Evolutionary conservation across 2,329 filamentous ascomycete species (phyloP).

Genomic region (Fusarium torreyae): DNA sequence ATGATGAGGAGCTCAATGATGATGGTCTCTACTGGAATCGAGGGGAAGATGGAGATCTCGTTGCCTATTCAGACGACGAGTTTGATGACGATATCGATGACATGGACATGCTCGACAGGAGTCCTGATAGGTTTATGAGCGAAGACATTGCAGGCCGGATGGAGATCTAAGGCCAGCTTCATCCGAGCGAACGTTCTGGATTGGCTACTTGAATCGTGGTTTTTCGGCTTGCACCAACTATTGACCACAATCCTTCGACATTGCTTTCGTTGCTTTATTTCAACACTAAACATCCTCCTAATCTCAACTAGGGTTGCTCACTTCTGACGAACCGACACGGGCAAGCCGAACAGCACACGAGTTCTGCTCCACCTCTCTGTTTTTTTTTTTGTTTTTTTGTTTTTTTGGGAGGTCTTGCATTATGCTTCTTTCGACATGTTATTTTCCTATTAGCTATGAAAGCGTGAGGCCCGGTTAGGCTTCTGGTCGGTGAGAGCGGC

Average conservation of each 20-base stretch:
- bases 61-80: constrained; percentile 67
- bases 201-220: constrained; percentile 9
- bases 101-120: constrained; percentile 58
- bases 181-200: constrained; percentile 3
- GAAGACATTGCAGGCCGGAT: constrained; percentile 75
- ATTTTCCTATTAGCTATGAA: constrained; percentile 35
- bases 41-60: constrained; percentile 71
- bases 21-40: constrained; percentile 71
- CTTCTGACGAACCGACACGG: constrained; percentile 12
- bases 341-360: constrained; percentile 27
- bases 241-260: constrained; percentile 5
- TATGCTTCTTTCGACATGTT: constrained; percentile 22
- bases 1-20: constrained; percentile 65
- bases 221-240: constrained; percentile 2
- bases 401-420: constrained; percentile 11
- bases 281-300: constrained; percentile 38
- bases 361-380: constrained; percentile 26
- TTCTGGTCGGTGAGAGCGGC: constrained; percentile 59
- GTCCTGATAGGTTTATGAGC: constrained; percentile 69
- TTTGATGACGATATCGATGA: constrained; percentile 65
- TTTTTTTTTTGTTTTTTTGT: constrained; percentile 22
- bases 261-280: constrained; percentile 31
- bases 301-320: constrained; percentile 26
- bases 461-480: constrained; percentile 51
- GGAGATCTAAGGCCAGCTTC: constrained; percentile 66